Base-by-base conservation (phyloP, 495 filamentous ascomycete genomes). In the Penicillium atrosanguineum region DNA sequence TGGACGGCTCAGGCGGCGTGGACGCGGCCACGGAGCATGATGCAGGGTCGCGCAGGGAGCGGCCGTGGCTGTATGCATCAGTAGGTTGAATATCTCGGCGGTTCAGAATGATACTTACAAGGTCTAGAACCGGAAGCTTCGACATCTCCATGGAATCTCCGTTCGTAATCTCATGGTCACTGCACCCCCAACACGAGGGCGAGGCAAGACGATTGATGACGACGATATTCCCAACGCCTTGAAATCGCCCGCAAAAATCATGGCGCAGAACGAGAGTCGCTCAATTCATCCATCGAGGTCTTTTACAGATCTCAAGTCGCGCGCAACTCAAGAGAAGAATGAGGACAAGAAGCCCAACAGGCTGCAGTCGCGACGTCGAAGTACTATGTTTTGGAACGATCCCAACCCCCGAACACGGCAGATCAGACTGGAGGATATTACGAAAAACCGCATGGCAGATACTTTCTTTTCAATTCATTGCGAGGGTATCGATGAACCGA, bases 381-480 rank as follows among this genome's bases (percentile, higher is more conserved):
- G 87, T 69, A 87, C 85, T 5, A 59, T 85, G 45, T 83, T 82
- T 41, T 87, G 91, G 77, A 79, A 74, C 38, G 83, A 80, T 54
- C 79, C 81, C n/a, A 85, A 79, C 46, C 87, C 89, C 0, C 75
- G 77, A 26, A 79, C 76, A 16, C 66, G 89, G 56, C 91, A 95
- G 77, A 82, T 86, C 60, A 87, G 82, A 59, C 69, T 96, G 41
- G 88, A 94, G 61, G 82, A 90, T 58, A 80, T 86, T 2, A 83
- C 85, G 19, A 81, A 81, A 28, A 83, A 74, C 56, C 81, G 84
- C 48, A 86, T 95, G 75, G 89, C 85, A n/a, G 89, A 96, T 69
- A 83, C 84, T 9, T 97, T 95, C 80, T 95, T 96, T 67, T 87
- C 89, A 0, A 69, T 98, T 21, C 92, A 96, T 70, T 83, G 82